phyloP scores from a whole-genome alignment of 257 asterid species.

The Rhazya stricta region DNA sequence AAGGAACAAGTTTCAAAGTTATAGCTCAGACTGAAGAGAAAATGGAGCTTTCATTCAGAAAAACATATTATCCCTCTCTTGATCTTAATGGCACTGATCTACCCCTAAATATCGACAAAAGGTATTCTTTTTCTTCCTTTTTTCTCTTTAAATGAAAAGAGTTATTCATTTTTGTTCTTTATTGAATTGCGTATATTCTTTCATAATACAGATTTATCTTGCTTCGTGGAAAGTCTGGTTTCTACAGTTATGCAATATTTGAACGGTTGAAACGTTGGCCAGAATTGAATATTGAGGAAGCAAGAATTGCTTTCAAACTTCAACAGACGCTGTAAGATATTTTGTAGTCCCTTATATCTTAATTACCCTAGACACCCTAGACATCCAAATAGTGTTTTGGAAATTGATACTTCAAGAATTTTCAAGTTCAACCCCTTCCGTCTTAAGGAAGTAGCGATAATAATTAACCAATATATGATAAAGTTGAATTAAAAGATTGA shows the following conservation, averaged over 20 bases:
- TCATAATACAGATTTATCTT: conserved; percentile 7
- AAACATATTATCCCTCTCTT: conserved; percentile 66
- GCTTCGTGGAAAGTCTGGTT: background rate
- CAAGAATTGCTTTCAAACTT: conserved; percentile 14
- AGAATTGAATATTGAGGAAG: background rate
- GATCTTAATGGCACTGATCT: conserved; percentile 38
- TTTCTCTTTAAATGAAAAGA: background rate
- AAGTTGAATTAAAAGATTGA: too few species aligned
- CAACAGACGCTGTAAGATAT: background rate
- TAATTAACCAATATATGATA: too few species aligned
- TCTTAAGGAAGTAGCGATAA: too few species aligned
- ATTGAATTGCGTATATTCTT: too few species aligned
- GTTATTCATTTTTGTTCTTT: too few species aligned
- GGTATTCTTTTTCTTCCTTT: conserved; percentile 31
- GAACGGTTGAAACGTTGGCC: conserved; percentile 11
- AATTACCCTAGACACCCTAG: background rate
- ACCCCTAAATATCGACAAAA: conserved; percentile 70
- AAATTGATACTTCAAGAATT: too few species aligned
- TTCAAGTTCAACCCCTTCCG: too few species aligned
- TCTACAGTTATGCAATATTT: conserved; percentile 8
- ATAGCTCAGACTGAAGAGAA: conserved; percentile 48
- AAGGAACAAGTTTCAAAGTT: conserved; percentile 53
- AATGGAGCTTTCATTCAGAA: conserved; percentile 72
- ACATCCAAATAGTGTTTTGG: too few species aligned
- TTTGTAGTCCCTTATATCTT: background rate